Percentiles rank a stretch among this genome's conserved stretches.
phyloP scores from a whole-genome alignment of 331 rosid genomes.

The Pyrus hybrid region DNA sequence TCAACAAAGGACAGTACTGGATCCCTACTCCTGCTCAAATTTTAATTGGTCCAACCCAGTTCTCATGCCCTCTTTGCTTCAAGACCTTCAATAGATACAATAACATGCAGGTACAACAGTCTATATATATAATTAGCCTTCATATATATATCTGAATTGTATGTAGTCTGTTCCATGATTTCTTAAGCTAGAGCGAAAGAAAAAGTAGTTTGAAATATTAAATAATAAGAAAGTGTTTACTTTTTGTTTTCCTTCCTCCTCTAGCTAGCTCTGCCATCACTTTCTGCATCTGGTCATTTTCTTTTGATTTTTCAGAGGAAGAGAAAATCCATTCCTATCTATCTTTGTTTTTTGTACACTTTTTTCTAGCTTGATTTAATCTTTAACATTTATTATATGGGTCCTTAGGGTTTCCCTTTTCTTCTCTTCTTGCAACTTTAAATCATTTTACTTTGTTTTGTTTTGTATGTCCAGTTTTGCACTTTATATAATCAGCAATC shows the following conservation, averaged over 20 bases:
- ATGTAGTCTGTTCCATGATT: neutral
- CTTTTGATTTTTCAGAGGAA: constrained; percentile 36
- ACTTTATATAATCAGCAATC: neutral
- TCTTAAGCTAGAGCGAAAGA: neutral
- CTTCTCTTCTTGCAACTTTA: constrained; percentile 13
- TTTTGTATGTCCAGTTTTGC: constrained; percentile 1
- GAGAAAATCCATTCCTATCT: constrained; percentile 16
- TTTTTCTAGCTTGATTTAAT: constrained; percentile 22
- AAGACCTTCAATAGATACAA: constrained; percentile 89
- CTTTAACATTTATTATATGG: constrained; percentile 32
- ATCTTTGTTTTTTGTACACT: constrained; percentile 3
- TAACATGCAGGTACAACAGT: constrained; percentile 65
- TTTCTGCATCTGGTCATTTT: constrained; percentile 22
- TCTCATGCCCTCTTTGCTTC: constrained; percentile 86
- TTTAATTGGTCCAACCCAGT: constrained; percentile 80
- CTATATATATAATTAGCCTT: neutral
- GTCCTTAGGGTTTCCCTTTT: constrained; percentile 37
- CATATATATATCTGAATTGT: neutral
- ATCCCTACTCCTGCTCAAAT: constrained; percentile 86
- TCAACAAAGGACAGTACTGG: constrained; percentile 80
- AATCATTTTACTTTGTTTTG: constrained; percentile 8
- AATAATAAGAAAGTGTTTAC: neutral
- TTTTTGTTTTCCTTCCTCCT: neutral
- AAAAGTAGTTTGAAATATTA: neutral
- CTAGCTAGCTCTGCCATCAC: neutral